Conservation (phyloP, 2,329 filamentous ascomycete genomes). For the Colletotrichum sansevieriae region DNA sequence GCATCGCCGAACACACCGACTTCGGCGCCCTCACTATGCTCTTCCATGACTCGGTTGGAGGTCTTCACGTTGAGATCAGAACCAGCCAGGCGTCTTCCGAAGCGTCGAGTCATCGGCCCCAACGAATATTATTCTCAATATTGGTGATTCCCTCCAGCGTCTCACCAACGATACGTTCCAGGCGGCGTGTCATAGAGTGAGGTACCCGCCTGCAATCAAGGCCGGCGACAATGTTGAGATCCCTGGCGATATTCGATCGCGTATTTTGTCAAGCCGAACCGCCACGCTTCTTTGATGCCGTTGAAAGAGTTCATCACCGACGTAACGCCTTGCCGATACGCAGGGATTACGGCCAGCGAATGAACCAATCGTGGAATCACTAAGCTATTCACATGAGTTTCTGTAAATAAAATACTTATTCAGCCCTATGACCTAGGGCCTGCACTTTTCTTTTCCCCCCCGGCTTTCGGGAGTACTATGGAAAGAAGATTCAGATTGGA, state of each 20-base stretch:
- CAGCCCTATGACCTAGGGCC: too few relatives aligned
- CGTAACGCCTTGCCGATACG: constrained; percentile 46
- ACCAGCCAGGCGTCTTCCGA: constrained; percentile 44
- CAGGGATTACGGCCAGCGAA: constrained; percentile 48
- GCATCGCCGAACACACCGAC: constrained; percentile 51
- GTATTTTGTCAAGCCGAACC: constrained; percentile 50
- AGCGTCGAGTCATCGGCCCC: constrained; percentile 45
- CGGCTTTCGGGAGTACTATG: too few relatives aligned
- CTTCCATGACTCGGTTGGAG: constrained; percentile 48
- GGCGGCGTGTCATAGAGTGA: constrained; percentile 53
- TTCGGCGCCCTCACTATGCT: constrained; percentile 51
- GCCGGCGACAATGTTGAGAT: constrained; percentile 44
- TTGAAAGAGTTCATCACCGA: constrained; percentile 48
- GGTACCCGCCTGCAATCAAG: constrained; percentile 45
- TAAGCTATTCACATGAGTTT: constrained; percentile 37
- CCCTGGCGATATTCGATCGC: constrained; percentile 46
- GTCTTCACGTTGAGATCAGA: constrained; percentile 48
- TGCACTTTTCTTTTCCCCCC: too few relatives aligned
- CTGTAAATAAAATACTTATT: too few relatives aligned
- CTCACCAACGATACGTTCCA: constrained; percentile 52
- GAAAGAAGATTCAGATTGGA: neutral
- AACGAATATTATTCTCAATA: constrained; percentile 54
- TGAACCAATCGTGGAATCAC: constrained; percentile 47
- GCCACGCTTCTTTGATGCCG: constrained; percentile 47
- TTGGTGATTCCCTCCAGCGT: constrained; percentile 55